These are phyloP conservation scores for Dactylella cylindrospora DNA, from an alignment of 2,329 filamentous ascomycete species.

Conservation along the genomic window DNA sequence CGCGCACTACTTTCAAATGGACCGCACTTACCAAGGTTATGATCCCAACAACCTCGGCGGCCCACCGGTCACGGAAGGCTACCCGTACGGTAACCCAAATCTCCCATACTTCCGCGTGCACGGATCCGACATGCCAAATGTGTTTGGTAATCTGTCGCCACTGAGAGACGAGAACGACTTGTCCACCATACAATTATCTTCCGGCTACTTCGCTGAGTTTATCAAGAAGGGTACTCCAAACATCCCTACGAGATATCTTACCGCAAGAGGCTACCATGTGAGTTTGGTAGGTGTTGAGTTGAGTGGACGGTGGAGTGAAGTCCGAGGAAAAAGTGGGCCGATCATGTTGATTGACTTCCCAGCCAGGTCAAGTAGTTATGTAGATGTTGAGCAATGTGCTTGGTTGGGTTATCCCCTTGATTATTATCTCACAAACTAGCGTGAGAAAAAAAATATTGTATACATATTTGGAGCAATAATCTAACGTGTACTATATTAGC, in stretches of 20 bases:
- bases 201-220: conserved; percentile 59
- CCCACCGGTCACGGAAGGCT: conserved; percentile 52
- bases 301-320: conserved; percentile 53
- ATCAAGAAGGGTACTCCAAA: conserved; percentile 59
- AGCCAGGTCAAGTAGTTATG: conserved; percentile 54
- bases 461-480: too few relatives aligned
- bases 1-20: conserved; percentile 64
- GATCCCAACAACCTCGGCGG: conserved; percentile 60
- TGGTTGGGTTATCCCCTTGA: conserved; percentile 55
- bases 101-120: conserved; percentile 62
- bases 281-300: conserved; percentile 53
- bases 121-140: conserved; percentile 60
- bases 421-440: conserved; percentile 52
- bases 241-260: conserved; percentile 55
- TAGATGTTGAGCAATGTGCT: conserved; percentile 59
- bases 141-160: conserved; percentile 59
- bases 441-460: conserved; percentile 38
- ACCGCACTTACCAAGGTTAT: conserved; percentile 59
- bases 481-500: too few relatives aligned
- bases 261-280: conserved; percentile 56
- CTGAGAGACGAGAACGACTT: conserved; percentile 59
- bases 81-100: conserved; percentile 56
- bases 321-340: conserved; percentile 51
- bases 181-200: conserved; percentile 55
- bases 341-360: conserved; percentile 57